These are phyloP conservation scores for Besnoitia besnoiti DNA, from an alignment of 169 alveolate genomes.

Conservation along the genomic window DNA sequence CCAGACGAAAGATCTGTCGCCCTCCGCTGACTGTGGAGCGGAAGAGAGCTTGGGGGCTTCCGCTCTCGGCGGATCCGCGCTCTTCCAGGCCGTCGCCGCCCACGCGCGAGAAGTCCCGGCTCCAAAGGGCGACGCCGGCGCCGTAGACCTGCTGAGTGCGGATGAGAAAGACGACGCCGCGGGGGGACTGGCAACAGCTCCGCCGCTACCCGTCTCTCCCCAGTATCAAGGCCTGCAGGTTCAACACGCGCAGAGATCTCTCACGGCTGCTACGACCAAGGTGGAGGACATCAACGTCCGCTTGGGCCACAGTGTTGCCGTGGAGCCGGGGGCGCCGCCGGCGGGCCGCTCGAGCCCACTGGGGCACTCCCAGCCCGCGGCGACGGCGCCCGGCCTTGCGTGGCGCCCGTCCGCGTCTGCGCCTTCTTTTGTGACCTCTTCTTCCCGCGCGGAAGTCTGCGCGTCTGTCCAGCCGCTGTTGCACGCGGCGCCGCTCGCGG, in stretches of 20 bases:
- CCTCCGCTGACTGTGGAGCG: background rate
- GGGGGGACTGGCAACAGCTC: background rate
- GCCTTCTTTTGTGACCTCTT: background rate
- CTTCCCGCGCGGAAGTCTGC: background rate
- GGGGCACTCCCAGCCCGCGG: no score
- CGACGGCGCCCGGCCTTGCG: no score
- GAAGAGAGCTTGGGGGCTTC: background rate
- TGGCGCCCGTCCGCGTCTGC: no score
- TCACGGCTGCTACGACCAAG: background rate
- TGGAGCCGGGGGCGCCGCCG: background rate
- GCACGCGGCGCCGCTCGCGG: background rate
- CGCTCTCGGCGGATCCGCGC: background rate
- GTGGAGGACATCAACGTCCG: background rate
- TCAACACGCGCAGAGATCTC: background rate
- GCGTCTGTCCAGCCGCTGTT: background rate
- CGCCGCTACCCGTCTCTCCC: background rate
- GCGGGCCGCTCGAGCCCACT: background rate
- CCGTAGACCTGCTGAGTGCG: background rate
- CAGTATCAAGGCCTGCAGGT: background rate
- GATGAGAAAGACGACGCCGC: background rate
- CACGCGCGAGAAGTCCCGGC: background rate
- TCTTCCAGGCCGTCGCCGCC: background rate
- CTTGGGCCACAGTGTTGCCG: background rate
- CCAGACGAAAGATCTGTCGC: no score
- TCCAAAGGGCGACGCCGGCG: background rate